Base-by-base conservation (phyloP, 1,284 basidiomycete genomes). In the Ustilago curta region DNA sequence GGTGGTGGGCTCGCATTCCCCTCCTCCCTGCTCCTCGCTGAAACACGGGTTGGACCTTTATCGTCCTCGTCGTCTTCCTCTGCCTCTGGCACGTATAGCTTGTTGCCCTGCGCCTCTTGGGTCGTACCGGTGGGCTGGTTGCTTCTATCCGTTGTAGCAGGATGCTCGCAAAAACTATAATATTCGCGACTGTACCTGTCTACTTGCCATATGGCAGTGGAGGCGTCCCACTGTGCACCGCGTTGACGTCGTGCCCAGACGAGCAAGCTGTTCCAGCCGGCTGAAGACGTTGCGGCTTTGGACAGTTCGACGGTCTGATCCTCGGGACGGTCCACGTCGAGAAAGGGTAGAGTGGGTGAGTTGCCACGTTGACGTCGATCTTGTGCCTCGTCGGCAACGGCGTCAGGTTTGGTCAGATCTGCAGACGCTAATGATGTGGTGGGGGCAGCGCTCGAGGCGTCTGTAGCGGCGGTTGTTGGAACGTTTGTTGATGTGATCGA, bases 211-310 rank as follows among this genome's bases (percentile, higher is more conserved):
- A 76, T 54, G 0, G 59, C 64, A 16, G 79, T 80, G 12, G 56
- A 62, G 21, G 51, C 51, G 51, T 81, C 79, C 79, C 79, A 81
- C 49, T 81, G 79, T 0, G 79, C 71, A n/a, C 79, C 79, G 18
- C 79, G 49, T 42, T 76, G 72, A 25, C 77, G 61, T 2, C 79
- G 42, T 11, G 79, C 79, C 79, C 79, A 81, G 7, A 79, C 56
- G 3, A 81, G 66, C 12, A 81, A 53, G 23, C 66, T 71, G 70
- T 81, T 81, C 79, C 79, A 81, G 9, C 77, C 76, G 8, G 79
- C 79, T 2, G 79, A 64, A 4, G 76, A 78, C 2, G 78, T 78
- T 29, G 68, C 70, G 9, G 68, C 76, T 59, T 74, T 77, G 19
- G 68, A 67, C 27, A 71, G 65, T 16, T 65, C 56, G 0, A 72